Percentiles rank a stretch among this genome's conserved stretches.
phyloP scores from a whole-genome alignment of 2,329 filamentous ascomycete species.

The Aureobasidium sp. region DNA sequence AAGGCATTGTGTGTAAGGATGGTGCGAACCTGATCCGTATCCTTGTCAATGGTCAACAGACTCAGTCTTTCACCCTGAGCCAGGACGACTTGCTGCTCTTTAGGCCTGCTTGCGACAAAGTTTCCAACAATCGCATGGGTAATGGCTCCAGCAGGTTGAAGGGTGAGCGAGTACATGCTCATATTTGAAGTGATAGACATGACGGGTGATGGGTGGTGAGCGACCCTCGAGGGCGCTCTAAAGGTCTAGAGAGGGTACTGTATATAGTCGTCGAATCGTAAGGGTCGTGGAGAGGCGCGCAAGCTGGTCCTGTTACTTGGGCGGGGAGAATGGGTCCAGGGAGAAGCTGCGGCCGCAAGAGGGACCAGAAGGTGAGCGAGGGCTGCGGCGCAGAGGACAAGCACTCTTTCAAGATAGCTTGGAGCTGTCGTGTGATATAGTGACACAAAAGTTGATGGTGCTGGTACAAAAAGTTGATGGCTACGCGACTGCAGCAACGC shows the following conservation, averaged over 20 bases:
- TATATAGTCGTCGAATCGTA: background rate
- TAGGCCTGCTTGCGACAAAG: slow-evolving; percentile 63
- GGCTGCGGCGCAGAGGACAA: background rate
- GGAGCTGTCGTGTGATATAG: background rate
- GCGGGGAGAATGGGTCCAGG: background rate
- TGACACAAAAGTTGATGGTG: background rate
- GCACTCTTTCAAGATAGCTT: background rate
- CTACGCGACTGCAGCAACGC: background rate
- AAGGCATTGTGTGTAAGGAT: slow-evolving; percentile 90
- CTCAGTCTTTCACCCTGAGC: slow-evolving; percentile 84
- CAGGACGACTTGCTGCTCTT: slow-evolving; percentile 95
- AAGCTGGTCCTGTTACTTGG: background rate
- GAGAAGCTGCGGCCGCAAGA: no score
- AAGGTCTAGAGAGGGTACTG: background rate
- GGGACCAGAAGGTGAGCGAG: background rate
- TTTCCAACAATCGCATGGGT: slow-evolving; percentile 89
- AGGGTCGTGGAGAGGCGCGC: background rate
- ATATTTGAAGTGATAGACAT: slow-evolving; percentile 16
- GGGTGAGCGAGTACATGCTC: slow-evolving; percentile 71
- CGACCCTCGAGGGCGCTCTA: slow-evolving; percentile 11
- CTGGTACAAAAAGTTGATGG: background rate
- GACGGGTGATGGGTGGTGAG: slow-evolving; percentile 6
- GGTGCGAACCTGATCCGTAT: slow-evolving; percentile 60
- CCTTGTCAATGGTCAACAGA: slow-evolving; percentile 74
- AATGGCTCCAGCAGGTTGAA: slow-evolving; percentile 83